phyloP scores from a whole-genome alignment of 345 rosid species.

The Citrus trifoliata region DNA sequence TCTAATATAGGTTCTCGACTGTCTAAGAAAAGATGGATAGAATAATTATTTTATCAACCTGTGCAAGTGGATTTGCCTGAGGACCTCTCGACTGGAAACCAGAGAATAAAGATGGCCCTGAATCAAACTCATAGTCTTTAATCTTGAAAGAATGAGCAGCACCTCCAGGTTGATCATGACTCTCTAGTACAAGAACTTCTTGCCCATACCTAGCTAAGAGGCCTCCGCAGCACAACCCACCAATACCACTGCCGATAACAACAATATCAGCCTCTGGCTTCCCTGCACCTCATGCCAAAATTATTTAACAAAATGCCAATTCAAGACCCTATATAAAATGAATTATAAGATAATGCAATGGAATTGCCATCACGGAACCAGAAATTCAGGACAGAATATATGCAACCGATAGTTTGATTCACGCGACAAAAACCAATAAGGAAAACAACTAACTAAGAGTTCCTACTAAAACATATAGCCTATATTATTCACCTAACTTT shows the following conservation, averaged over 20 bases:
- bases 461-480: background rate
- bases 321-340: background rate
- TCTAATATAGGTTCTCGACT: background rate
- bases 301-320: background rate
- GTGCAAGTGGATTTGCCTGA: conserved; percentile 96
- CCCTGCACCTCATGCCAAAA: conserved; percentile 36
- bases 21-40: background rate
- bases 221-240: conserved; percentile 82
- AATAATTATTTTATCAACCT: conserved; percentile 35
- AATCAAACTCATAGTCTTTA: conserved; percentile 81
- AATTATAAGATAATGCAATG: background rate
- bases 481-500: background rate
- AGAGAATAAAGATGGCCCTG: conserved; percentile 92
- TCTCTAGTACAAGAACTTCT: conserved; percentile 79
- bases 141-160: conserved; percentile 87
- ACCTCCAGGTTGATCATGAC: conserved; percentile 86
- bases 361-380: background rate
- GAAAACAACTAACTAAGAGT: background rate
- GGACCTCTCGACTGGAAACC: conserved; percentile 88
- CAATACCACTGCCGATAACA: conserved; percentile 90
- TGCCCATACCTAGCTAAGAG: conserved; percentile 81
- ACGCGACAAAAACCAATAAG: background rate
- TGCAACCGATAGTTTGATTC: background rate
- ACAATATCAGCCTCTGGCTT: conserved; percentile 84
- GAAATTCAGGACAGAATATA: background rate